Evolutionary conservation across 2,329 filamentous ascomycete genomes (phyloP).

Genomic region (Didymella keratinophila): DNA sequence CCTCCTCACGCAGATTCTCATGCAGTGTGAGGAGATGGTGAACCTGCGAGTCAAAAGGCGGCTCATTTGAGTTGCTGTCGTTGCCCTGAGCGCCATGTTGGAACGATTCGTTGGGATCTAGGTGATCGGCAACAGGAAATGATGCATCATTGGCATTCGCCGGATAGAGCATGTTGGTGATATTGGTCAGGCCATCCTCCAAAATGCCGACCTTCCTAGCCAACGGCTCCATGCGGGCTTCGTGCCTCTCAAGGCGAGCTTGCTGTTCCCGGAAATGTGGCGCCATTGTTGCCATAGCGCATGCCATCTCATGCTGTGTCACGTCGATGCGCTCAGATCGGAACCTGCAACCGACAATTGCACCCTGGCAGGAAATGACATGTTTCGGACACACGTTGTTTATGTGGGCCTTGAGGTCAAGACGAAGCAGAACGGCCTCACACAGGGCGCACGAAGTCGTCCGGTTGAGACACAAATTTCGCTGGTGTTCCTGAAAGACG

Average conservation of each 20-base stretch:
- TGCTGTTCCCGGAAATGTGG: conserved; percentile 55
- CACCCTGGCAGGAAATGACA: conserved; percentile 54
- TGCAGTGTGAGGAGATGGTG: conserved; percentile 68
- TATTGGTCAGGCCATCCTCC: conserved; percentile 54
- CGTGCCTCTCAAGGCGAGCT: conserved; percentile 54
- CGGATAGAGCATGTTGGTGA: conserved; percentile 54
- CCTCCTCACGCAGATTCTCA: conserved; percentile 67
- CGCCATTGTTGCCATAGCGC: conserved; percentile 57
- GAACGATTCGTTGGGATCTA: conserved; percentile 47
- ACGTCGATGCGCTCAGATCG: conserved; percentile 51
- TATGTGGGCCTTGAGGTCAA: conserved; percentile 53
- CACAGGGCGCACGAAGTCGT: conserved; percentile 55
- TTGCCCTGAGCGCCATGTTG: conserved; percentile 37
- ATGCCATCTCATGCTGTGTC: conserved; percentile 52
- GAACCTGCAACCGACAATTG: conserved; percentile 54
- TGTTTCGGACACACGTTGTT: conserved; percentile 53
- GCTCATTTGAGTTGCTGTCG: conserved; percentile 36
- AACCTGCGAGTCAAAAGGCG: conserved; percentile 57
- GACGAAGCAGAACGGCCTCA: conserved; percentile 50
- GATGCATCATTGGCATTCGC: conserved; percentile 43
- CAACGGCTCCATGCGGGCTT: conserved; percentile 54
- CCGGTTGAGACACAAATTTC: conserved; percentile 60
- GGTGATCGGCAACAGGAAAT: conserved; percentile 43
- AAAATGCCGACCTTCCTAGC: conserved; percentile 55
- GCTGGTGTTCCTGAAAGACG: conserved; percentile 52